These are phyloP conservation scores for Cryphonectria carpinicola DNA, from an alignment of 2,329 filamentous ascomycete species.

Conservation along the genomic window DNA sequence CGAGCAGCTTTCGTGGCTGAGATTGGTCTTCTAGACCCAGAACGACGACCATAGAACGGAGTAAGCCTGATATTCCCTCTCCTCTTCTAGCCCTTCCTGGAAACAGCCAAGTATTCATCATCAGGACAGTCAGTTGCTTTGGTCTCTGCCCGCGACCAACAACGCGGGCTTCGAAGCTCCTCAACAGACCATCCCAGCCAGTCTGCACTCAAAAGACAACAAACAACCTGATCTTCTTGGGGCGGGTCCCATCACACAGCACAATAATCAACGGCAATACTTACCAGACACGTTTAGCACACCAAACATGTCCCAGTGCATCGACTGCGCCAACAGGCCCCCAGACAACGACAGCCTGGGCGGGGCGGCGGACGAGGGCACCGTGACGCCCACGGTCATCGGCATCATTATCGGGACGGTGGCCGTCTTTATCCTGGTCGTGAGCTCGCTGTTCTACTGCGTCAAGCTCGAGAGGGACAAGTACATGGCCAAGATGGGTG, in stretches of 20 bases:
- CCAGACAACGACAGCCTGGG: constrained; percentile 26
- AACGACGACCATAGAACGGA: too few species aligned
- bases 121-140: too few species aligned
- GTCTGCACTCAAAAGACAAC: too few species aligned
- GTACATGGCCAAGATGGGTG: constrained; percentile 8
- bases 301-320: constrained; percentile 26
- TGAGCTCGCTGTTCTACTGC: constrained; percentile 30
- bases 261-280: not conserved
- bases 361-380: constrained; percentile 23
- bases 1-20: not conserved
- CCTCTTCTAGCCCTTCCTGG: not conserved
- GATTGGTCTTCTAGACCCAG: too few species aligned
- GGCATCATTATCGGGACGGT: constrained; percentile 28
- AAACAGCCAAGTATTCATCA: too few species aligned
- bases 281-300: not conserved
- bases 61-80: not conserved
- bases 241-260: not conserved
- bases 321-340: constrained; percentile 29
- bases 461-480: constrained; percentile 26
- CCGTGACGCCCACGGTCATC: constrained; percentile 27
- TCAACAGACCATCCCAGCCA: too few species aligned
- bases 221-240: too few species aligned
- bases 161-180: too few species aligned
- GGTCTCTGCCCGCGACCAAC: too few species aligned
- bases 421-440: constrained; percentile 24